phyloP scores from a whole-genome alignment of 257 asterid species.

The Ajuga chamaepitys region DNA sequence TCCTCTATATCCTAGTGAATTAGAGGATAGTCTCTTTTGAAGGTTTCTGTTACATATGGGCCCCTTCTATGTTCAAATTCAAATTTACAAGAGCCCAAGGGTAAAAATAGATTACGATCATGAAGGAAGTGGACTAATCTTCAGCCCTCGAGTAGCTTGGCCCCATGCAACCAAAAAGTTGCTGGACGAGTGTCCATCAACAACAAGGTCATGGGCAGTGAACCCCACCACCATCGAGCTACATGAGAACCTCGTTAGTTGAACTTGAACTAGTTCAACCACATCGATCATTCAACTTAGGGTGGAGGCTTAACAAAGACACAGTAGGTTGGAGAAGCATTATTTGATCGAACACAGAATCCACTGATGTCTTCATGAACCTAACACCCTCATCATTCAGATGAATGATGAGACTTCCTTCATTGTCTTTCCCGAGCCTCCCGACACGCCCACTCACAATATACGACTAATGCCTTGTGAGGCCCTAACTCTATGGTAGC shows the following conservation, averaged over 20 bases:
- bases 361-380: constrained; percentile 64
- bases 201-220: constrained; percentile 70
- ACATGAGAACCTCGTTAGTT: constrained; percentile 64
- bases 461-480: constrained; percentile 41
- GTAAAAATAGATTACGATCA: constrained; percentile 51
- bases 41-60: constrained; percentile 28
- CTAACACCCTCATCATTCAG: constrained; percentile 63
- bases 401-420: constrained; percentile 36
- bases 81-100: constrained; percentile 40
- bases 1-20: constrained; percentile 31
- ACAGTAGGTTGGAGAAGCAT: constrained; percentile 41
- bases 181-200: constrained; percentile 66
- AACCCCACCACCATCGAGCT: constrained; percentile 80
- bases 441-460: constrained; percentile 85
- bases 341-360: constrained; percentile 34
- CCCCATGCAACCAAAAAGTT: constrained; percentile 89
- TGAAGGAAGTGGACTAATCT: constrained; percentile 38
- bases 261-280: constrained; percentile 67
- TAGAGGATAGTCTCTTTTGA: constrained; percentile 26
- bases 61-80: constrained; percentile 65
- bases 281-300: constrained; percentile 39
- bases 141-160: constrained; percentile 45
- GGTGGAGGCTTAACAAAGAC: constrained; percentile 55
- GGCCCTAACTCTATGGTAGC: constrained; percentile 46
- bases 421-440: constrained; percentile 42